Base-by-base conservation (phyloP, 306 rosid genomes). In the Amphicarpaea edgeworthii region DNA sequence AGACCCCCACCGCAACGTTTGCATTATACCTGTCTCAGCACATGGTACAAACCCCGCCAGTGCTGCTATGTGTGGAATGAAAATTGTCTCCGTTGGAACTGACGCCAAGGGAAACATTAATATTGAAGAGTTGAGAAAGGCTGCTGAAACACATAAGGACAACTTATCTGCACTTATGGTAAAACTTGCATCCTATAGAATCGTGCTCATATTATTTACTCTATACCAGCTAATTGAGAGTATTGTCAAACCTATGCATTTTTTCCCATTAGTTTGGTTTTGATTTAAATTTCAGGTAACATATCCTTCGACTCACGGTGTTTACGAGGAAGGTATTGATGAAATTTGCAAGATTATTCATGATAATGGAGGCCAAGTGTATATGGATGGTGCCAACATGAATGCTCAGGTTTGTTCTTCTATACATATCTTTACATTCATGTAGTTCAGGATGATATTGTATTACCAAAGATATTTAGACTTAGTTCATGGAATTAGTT, bases 301-400 rank as follows among this genome's bases (percentile, higher is more conserved):
- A 24, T 96, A 96, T 81, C 99, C 99, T 79, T 96, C 99, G 15
- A 96, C 99, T 16, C 99, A 96, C 17, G 99, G 99, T 77, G 97
- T 91, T 42, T 94, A 94, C 54, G 97, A 94, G 86, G 98, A 94
- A 91, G 98, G 99, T 14, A 96, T 96, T 17, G 98, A 96, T 73
- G 99, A 93, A 88, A 96, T 96, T 68, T 96, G 99, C 69, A 89
- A 88, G 90, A 90, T 96, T 55, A 96, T 96, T 85, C 99, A 96
- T 77, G 98, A 96, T 55, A 96, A 96, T 75, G 99, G 99, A 75
- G 99, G 99, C 40, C 99, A 96, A 83, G 99, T 96, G 6, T 96
- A 96, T 67, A 96, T 96, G 99, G 99, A 96, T 75, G 99, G 99
- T 70, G 99, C 99, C 63, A 96, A 96, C 89, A 94, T 94, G 98